Evolutionary conservation across 352 stramenopile species (phyloP).

Genomic region (Thraustochytrium sp.): DNA sequence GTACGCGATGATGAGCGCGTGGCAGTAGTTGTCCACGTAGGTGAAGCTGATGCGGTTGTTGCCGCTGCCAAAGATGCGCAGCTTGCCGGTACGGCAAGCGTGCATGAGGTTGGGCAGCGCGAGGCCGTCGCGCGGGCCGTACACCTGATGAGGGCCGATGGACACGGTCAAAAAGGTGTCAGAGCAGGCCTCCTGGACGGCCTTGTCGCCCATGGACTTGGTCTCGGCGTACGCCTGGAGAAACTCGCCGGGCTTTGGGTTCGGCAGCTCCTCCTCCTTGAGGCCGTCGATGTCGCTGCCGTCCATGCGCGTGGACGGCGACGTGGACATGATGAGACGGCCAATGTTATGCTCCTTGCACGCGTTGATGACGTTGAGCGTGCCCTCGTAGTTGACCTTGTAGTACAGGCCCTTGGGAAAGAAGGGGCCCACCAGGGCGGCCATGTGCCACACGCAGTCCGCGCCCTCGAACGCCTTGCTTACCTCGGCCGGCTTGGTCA

Average conservation of each 20-base stretch:
- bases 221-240: constrained; percentile 69
- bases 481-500: constrained; percentile 65
- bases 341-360: constrained; percentile 66
- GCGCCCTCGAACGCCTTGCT: constrained; percentile 57
- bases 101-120: constrained; percentile 75
- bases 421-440: constrained; percentile 74
- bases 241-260: constrained; percentile 59
- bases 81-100: constrained; percentile 60
- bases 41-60: constrained; percentile 72
- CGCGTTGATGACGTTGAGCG: constrained; percentile 69
- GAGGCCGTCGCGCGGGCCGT: constrained; percentile 72
- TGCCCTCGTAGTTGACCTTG: constrained; percentile 75
- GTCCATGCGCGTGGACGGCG: constrained; percentile 74
- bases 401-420: constrained; percentile 64
- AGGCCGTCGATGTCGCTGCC: constrained; percentile 64
- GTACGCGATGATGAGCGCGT: constrained; percentile 71
- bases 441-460: constrained; percentile 77
- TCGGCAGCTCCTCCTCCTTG: constrained; percentile 64
- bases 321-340: constrained; percentile 72
- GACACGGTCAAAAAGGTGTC: constrained; percentile 65
- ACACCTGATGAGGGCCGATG: constrained; percentile 82
- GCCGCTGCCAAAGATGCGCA: constrained; percentile 74
- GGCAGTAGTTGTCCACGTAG: constrained; percentile 82
- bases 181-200: constrained; percentile 52
- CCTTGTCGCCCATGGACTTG: constrained; percentile 58